These are phyloP conservation scores for Cyclotella distinguenda DNA, from an alignment of 108 stramenopile species.

Conservation along the genomic window DNA sequence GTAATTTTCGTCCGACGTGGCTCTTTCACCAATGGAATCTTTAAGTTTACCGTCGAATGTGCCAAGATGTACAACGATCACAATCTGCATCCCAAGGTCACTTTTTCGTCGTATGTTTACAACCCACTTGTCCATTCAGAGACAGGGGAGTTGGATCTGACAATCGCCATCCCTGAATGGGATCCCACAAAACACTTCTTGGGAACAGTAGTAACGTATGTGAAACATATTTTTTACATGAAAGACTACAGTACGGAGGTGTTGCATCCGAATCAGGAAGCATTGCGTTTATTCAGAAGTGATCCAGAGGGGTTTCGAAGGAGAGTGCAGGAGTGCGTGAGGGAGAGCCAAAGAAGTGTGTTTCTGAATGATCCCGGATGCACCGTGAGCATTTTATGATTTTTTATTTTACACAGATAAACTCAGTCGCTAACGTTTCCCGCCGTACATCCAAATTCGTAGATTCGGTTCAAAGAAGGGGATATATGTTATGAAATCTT, in stretches of 20 bases:
- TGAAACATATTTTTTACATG: conserved; percentile 96
- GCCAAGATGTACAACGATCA: conserved; percentile 88
- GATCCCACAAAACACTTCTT: conserved; percentile 87
- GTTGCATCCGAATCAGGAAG: conserved; percentile 58
- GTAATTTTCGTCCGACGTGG: conserved; percentile 94
- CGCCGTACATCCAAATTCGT: too few species aligned
- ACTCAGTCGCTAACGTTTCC: background rate
- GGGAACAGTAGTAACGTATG: conserved; percentile 91
- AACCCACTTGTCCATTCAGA: conserved; percentile 85
- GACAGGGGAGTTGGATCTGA: conserved; percentile 85
- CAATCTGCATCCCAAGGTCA: conserved; percentile 79
- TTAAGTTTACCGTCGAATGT: conserved; percentile 88
- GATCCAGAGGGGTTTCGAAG: conserved; percentile 64
- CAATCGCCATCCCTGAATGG: conserved; percentile 81
- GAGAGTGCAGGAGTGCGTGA: conserved; percentile 72
- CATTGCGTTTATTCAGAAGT: conserved; percentile 52
- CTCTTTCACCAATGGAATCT: conserved; percentile 88
- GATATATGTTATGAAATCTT: conserved; percentile 61
- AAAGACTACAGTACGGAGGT: conserved; percentile 69
- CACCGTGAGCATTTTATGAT: too few species aligned
- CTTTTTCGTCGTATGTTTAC: conserved; percentile 82
- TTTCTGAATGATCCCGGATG: conserved; percentile 70
- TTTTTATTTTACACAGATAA: too few species aligned
- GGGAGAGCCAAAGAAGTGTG: conserved; percentile 73
- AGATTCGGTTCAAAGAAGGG: conserved; percentile 69